Conservation (phyloP, 2,329 filamentous ascomycete species). For the Xylariaceae sp. region DNA sequence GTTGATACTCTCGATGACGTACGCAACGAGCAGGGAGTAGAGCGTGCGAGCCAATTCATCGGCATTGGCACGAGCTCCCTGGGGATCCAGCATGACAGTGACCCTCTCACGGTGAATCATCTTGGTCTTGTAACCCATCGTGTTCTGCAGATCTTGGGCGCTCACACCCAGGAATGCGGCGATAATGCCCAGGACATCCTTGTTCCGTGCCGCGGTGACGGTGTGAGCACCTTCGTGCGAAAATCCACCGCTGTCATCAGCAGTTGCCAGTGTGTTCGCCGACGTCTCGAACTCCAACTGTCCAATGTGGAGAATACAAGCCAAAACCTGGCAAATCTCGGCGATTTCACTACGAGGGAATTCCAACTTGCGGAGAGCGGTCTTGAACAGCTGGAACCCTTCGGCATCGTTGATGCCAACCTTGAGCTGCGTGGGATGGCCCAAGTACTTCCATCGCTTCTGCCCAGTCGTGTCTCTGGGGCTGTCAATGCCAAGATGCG, state of each 20-base stretch:
- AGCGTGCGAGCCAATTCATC: conserved; percentile 90
- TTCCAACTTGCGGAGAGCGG: conserved; percentile 85
- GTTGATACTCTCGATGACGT: conserved; percentile 89
- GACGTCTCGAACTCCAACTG: conserved; percentile 90
- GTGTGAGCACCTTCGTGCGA: conserved; percentile 89
- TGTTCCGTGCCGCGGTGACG: conserved; percentile 86
- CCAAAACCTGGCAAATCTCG: conserved; percentile 92
- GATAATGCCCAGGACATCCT: conserved; percentile 77
- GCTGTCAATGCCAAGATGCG: conserved; percentile 64
- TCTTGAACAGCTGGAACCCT: conserved; percentile 97
- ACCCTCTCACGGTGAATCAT: conserved; percentile 93
- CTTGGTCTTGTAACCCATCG: conserved; percentile 92
- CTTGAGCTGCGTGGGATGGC: conserved; percentile 93
- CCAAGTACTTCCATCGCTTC: conserved; percentile 92
- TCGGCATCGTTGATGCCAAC: conserved; percentile 94
- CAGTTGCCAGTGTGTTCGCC: conserved; percentile 69
- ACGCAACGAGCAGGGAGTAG: conserved; percentile 90
- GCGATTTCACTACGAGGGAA: conserved; percentile 92
- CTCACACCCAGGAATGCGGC: conserved; percentile 92
- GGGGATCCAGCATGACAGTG: conserved; percentile 95
- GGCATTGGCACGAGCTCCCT: conserved; percentile 82
- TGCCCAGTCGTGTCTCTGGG: conserved; percentile 43
- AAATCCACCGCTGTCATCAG: conserved; percentile 91
- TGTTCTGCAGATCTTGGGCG: conserved; percentile 74
- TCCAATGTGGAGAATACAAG: conserved; percentile 92